Base-by-base conservation (phyloP, 108 stramenopile genomes). In the Parietichytrium sp. region DNA sequence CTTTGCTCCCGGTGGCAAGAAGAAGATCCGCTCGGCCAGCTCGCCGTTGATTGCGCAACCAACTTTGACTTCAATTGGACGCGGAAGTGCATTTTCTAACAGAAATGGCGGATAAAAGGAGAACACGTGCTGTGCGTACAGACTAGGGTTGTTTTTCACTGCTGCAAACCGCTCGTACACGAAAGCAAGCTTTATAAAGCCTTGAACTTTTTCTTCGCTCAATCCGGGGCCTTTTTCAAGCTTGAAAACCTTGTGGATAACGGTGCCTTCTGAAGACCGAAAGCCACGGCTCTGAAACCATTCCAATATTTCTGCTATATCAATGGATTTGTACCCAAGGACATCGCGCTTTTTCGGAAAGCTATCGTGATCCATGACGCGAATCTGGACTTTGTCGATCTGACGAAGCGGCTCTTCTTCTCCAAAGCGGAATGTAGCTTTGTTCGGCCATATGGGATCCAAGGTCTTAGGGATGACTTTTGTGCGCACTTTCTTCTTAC, bases 391-490 rank as follows among this genome's bases (percentile, higher is more conserved):
- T n/a, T n/a, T n/a, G n/a, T n/a, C n/a, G n/a, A n/a, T n/a, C n/a
- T n/a, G n/a, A n/a, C 36, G 55, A 42, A 42, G 55, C 42, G 20
- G 20, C 31, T 72, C 25, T n/a, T 42, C 42, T 25, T 72, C 55
- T 4, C 55, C 55, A 25, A 72, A 72, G 38, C 55, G 55, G n/a
- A 72, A 72, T 4, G 55, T 72, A 18, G 55, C 36, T 20, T 72
- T 72, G 55, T 72, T 72, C 18, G 55, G 38, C 55, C 55, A 72
- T 10, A 72, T 72, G 7, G 55, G 55, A n/a, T 72, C 45, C 42
- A 72, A 1, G 0, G 55, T 72, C 38, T 36, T 45, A 8, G 20
- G 55, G 25, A 72, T 72, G 0, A 42, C 38, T 15, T 31, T 31
- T 4, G 55, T 72, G 38, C 45, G 18, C 20, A 72, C 36, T 25